A percentile compares a stretch with the other conserved stretches of the same genome.
Evolutionary conservation across 768 basidiomycete genomes (phyloP).

Genomic region (Lentinula edodes): DNA sequence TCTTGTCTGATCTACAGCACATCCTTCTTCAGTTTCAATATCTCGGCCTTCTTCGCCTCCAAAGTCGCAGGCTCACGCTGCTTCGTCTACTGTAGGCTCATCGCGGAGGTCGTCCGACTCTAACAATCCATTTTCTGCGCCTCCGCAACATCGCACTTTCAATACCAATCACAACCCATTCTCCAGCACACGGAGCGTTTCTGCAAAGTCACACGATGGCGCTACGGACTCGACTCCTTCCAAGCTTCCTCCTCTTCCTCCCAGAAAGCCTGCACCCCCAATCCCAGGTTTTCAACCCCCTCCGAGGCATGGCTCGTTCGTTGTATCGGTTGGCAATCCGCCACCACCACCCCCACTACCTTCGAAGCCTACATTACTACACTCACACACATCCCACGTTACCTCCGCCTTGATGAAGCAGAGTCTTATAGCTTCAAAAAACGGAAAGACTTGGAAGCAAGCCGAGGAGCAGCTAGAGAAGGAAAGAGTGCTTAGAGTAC

Average conservation of each 20-base stretch:
- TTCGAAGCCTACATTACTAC: constrained; percentile 26
- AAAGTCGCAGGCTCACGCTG: constrained; percentile 11
- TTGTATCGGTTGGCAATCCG: constrained; percentile 6
- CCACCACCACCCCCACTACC: constrained; percentile 17
- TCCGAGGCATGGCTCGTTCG: constrained; percentile 29
- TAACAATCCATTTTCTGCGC: not conserved
- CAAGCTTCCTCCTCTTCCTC: constrained; percentile 45
- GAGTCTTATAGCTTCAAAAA: constrained; percentile 67
- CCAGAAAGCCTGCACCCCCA: constrained; percentile 37
- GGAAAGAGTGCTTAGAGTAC: constrained; percentile 64
- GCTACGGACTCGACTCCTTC: not conserved
- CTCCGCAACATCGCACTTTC: constrained; percentile 16
- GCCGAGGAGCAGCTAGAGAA: constrained; percentile 64
- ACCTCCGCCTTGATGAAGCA: constrained; percentile 68
- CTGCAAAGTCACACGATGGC: constrained; percentile 8
- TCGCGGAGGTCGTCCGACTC: constrained; percentile 7
- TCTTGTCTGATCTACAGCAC: constrained; percentile 9
- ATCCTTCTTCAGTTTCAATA: constrained; percentile 11
- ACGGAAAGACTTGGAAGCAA: constrained; percentile 63
- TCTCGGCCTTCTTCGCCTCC: constrained; percentile 20
- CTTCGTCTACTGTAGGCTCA: constrained; percentile 12
- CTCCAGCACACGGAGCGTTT: constrained; percentile 10
- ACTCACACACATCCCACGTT: constrained; percentile 29
- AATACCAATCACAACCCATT: constrained; percentile 35
- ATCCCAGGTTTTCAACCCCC: constrained; percentile 25